phyloP scores from a whole-genome alignment of 148 eudicot species.

The Fagopyrum homotropicum region DNA sequence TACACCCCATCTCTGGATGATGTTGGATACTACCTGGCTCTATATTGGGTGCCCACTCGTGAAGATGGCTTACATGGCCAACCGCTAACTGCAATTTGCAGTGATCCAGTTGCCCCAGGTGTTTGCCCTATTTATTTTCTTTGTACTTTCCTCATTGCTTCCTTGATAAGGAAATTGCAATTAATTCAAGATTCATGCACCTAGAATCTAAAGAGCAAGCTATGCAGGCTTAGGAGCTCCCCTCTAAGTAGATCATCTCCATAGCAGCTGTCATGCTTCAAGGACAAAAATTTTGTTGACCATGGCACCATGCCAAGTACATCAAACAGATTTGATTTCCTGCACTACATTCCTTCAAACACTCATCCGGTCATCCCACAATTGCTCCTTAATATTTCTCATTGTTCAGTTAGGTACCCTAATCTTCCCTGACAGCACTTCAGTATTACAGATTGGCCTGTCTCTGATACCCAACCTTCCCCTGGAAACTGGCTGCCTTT shows the following conservation, averaged over 20 bases:
- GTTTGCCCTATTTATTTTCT: constrained; percentile 4
- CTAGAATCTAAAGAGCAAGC: background rate
- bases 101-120: constrained; percentile 80
- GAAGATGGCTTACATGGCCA: constrained; percentile 73
- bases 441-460: background rate
- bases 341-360: background rate
- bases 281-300: background rate
- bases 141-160: constrained; percentile 5
- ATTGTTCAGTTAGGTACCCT: background rate
- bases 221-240: background rate
- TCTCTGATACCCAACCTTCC: constrained; percentile 6
- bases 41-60: constrained; percentile 86
- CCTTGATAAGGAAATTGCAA: background rate
- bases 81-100: constrained; percentile 59
- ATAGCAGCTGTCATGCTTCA: background rate
- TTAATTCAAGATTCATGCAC: background rate
- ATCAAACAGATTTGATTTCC: background rate
- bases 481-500: constrained; percentile 4
- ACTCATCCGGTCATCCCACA: background rate
- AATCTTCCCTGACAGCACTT: background rate
- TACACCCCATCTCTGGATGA: constrained; percentile 84
- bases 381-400: background rate
- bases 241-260: background rate
- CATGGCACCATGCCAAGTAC: background rate
- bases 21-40: constrained; percentile 75